These are phyloP conservation scores for Epichloe festucae DNA, from an alignment of 2,329 filamentous ascomycete species.

Conservation along the genomic window DNA sequence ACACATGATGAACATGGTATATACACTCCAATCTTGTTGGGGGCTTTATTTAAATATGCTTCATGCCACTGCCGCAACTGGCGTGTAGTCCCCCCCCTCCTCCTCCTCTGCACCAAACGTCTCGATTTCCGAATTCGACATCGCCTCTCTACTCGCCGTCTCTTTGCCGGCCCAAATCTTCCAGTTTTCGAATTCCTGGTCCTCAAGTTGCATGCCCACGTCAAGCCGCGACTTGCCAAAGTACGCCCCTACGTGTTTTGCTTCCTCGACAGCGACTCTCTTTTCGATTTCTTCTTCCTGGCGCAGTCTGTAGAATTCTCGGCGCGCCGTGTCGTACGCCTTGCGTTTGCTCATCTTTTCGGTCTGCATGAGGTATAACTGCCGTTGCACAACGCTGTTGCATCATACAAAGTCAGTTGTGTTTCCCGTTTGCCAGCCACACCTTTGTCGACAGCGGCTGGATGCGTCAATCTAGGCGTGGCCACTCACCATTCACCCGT, in stretches of 20 bases:
- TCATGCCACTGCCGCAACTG: constrained; percentile 7
- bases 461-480: background rate
- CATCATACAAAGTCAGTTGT: background rate
- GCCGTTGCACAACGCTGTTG: constrained; percentile 77
- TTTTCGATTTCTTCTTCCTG: constrained; percentile 72
- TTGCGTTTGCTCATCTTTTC: constrained; percentile 44
- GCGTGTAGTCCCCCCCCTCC: constrained; percentile 9
- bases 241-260: constrained; percentile 70
- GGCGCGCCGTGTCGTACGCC: constrained; percentile 78
- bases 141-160: constrained; percentile 27
- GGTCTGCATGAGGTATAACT: constrained; percentile 70
- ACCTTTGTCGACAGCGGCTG: no score
- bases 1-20: constrained; percentile 12
- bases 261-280: constrained; percentile 79
- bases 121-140: constrained; percentile 28
- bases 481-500: constrained; percentile 64
- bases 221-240: constrained; percentile 69
- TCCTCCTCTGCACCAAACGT: constrained; percentile 27
- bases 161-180: constrained; percentile 58
- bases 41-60: background rate
- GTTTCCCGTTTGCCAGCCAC: background rate
- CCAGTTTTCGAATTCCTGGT: constrained; percentile 71
- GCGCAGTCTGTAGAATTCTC: constrained; percentile 79
- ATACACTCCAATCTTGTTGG: constrained; percentile 5
- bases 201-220: constrained; percentile 71